phyloP scores from a whole-genome alignment of 495 filamentous ascomycete genomes.

The Wilcoxina mikolae region DNA sequence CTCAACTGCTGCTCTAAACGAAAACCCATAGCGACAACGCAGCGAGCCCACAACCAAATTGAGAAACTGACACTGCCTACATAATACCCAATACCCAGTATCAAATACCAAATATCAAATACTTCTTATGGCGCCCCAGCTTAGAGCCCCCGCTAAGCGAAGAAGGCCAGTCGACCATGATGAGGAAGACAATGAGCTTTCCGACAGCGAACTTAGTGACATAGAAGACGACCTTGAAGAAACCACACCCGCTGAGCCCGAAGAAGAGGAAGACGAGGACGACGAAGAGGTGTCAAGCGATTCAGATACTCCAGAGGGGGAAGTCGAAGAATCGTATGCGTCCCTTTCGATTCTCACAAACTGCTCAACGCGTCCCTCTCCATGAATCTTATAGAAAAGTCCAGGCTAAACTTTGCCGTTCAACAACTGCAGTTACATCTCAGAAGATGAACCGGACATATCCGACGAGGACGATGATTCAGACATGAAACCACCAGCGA shows the following conservation, averaged over 20 bases:
- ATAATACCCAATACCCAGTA: too few species aligned
- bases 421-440: constrained; percentile 24
- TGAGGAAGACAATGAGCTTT: constrained; percentile 10
- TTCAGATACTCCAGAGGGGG: constrained; percentile 27
- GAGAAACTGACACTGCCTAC: too few species aligned
- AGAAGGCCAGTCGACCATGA: constrained; percentile 9
- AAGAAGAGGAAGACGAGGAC: constrained; percentile 37
- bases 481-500: constrained; percentile 31
- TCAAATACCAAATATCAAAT: too few species aligned
- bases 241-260: constrained; percentile 17
- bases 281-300: constrained; percentile 34
- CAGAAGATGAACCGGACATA: constrained; percentile 32
- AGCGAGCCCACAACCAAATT: too few species aligned
- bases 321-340: constrained; percentile 21
- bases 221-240: constrained; percentile 35
- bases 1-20: too few species aligned
- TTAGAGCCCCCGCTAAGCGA: constrained; percentile 8
- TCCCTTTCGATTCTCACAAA: too few species aligned
- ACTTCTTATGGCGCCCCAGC: not conserved
- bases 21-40: too few species aligned
- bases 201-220: constrained; percentile 24
- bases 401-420: too few species aligned
- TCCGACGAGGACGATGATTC: constrained; percentile 31
- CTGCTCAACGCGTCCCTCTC: too few species aligned
- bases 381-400: too few species aligned